Evolutionary conservation across 2,329 filamentous ascomycete genomes (phyloP), one percentile per base, ranked within the genome.

Genomic region (Seiridium unicorne): DNA sequence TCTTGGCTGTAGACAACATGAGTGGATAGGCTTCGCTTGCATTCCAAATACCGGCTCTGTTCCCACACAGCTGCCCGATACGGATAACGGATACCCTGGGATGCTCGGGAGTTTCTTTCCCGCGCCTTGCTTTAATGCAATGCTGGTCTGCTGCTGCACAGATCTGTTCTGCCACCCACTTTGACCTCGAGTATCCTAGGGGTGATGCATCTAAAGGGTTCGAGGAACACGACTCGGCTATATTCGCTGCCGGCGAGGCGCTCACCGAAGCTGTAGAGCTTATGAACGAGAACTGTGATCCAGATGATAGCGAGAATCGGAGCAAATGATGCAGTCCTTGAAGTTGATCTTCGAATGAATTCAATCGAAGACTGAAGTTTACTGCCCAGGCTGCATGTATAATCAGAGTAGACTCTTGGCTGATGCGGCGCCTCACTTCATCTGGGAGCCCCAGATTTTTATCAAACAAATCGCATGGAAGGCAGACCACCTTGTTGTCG

Each of bases 311-410:
- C 35, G 78, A 74, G 6, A 85, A 71, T 51, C 76, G 69, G 42
- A 86, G 69, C 1, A 87, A 71, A 62, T 85, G 79, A 8, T 71
- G 72, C 9, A 84, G 71, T 35, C 77, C 80, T 3, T 75, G 72
- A 38, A 88, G 81, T 62, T 84, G 79, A 44, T 76, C 76, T 53
- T 79, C 78, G 65, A 89, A 89, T 61, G 80, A 84, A 44, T 72
- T 72, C 1, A 89, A 74, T 3, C 80, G 78, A 57, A 86, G 75
- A 34, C 80, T 81, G 74, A 89, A 89, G 70, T 89, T 89, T 18
- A 89, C 87, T 2, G 82, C 78, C 87, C 87, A 89, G 26, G 86
- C 86, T 6, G 86, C 77, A 68, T 89, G 86, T 58, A 90, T 80
- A 18, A 91, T 76, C 2, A 79, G 70, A 1, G 81, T 83, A 1